Evolutionary conservation across 805 yeast species (phyloP).

Genomic region (Metschnikowia proteae): DNA sequence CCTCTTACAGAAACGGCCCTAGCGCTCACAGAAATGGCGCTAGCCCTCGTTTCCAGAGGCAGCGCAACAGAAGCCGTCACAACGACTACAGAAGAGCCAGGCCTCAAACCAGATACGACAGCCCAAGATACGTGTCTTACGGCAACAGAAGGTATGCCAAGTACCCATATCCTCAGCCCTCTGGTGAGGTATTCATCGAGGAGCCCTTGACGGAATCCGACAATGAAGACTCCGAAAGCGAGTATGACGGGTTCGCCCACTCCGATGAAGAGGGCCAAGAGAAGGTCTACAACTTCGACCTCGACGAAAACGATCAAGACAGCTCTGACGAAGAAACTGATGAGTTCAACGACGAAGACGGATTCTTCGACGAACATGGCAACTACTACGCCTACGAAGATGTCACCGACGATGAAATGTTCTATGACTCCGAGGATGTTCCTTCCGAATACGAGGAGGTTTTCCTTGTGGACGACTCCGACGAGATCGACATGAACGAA

Average conservation of each 20-base stretch:
- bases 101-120: slow-evolving; percentile 4
- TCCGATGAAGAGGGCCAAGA: slow-evolving; percentile 22
- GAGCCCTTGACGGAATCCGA: slow-evolving; percentile 40
- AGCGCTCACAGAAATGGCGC: slow-evolving; percentile 7
- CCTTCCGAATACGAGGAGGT: slow-evolving; percentile 21
- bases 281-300: slow-evolving; percentile 31
- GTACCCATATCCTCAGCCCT: slow-evolving; percentile 34
- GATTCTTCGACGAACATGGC: neutral
- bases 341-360: neutral
- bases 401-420: neutral
- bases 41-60: slow-evolving; percentile 4
- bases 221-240: slow-evolving; percentile 21
- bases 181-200: slow-evolving; percentile 36
- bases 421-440: slow-evolving; percentile 16
- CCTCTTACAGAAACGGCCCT: slow-evolving; percentile 3
- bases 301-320: slow-evolving; percentile 15
- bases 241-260: slow-evolving; percentile 18
- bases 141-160: slow-evolving; percentile 26
- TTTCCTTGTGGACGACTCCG: slow-evolving; percentile 17
- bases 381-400: slow-evolving; percentile 1
- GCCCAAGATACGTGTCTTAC: slow-evolving; percentile 4
- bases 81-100: neutral
- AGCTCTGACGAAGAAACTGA: neutral
- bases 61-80: slow-evolving; percentile 6
- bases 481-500: slow-evolving; percentile 36